Conservation (phyloP, 768 basidiomycete species). For the Ramaria sp. region DNA sequence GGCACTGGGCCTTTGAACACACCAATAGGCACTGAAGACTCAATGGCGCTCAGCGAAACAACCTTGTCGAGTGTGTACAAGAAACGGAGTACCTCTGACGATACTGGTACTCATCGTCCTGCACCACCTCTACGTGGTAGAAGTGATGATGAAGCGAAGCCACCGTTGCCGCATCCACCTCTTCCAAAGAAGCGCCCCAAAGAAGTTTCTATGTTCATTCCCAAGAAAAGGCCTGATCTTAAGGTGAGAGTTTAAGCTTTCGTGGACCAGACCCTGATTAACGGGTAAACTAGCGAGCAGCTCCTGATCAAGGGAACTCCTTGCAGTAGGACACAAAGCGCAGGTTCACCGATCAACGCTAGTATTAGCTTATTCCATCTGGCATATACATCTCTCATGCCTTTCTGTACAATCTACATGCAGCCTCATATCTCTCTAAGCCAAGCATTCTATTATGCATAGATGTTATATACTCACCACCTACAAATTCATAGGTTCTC, state of each 20-base stretch:
- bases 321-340: slow-evolving; percentile 2
- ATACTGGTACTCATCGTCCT: background rate
- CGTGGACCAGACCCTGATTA: background rate
- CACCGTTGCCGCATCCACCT: slow-evolving; percentile 17
- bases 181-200: slow-evolving; percentile 29
- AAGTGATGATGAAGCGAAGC: background rate
- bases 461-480: too few relatives aligned
- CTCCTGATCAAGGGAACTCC: background rate
- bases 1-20: background rate
- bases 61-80: background rate
- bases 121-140: background rate
- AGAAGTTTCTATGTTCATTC: slow-evolving; percentile 47
- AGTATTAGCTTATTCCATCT: background rate
- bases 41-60: background rate
- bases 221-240: slow-evolving; percentile 31
- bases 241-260: background rate
- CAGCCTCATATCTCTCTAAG: too few relatives aligned
- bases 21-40: background rate
- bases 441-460: too few relatives aligned
- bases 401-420: too few relatives aligned
- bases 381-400: too few relatives aligned
- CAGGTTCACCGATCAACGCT: background rate
- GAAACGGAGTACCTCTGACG: background rate
- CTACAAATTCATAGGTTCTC: too few relatives aligned
- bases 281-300: background rate